Evolutionary conservation across 2,329 filamentous ascomycete species (phyloP).

Genomic region (Knufia fluminis): DNA sequence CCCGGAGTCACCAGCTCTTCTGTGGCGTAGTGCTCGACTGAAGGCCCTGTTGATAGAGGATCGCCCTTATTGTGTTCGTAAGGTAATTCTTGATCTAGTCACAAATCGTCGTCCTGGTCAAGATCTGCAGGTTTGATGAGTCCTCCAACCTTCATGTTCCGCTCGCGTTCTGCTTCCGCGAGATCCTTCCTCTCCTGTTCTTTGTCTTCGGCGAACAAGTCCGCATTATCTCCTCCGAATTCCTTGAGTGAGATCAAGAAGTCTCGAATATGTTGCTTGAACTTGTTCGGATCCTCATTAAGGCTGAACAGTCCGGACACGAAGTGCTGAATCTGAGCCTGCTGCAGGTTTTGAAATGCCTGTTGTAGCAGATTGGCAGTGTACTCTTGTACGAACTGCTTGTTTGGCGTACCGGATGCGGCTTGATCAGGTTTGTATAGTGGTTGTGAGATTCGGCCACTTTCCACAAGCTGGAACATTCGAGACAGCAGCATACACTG

Average conservation of each 20-base stretch:
- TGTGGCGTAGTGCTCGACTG: slow-evolving; percentile 22
- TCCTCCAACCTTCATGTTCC: slow-evolving; percentile 88
- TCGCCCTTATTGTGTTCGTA: slow-evolving; percentile 41
- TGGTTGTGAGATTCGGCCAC: slow-evolving; percentile 82
- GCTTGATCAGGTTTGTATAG: slow-evolving; percentile 83
- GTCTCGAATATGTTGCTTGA: slow-evolving; percentile 91
- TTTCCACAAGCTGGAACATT: slow-evolving; percentile 91
- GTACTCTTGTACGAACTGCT: slow-evolving; percentile 81
- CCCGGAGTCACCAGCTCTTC: slow-evolving; percentile 10
- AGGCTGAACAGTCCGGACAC: slow-evolving; percentile 80
- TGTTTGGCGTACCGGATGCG: slow-evolving; percentile 72
- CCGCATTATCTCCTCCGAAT: slow-evolving; percentile 89
- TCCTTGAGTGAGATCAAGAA: slow-evolving; percentile 97
- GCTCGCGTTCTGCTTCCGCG: slow-evolving; percentile 79
- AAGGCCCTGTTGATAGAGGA: slow-evolving; percentile 10
- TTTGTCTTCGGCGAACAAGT: slow-evolving; percentile 87
- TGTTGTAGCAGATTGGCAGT: slow-evolving; percentile 75
- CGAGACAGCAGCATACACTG: slow-evolving; percentile 88
- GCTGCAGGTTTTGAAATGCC: slow-evolving; percentile 86
- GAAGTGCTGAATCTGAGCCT: slow-evolving; percentile 81
- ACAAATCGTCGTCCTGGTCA: slow-evolving; percentile 71
- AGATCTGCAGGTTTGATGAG: slow-evolving; percentile 96
- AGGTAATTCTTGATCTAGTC: slow-evolving; percentile 65
- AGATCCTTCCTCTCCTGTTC: slow-evolving; percentile 82
- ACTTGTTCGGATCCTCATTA: slow-evolving; percentile 83